Evolutionary conservation across 495 filamentous ascomycete species (phyloP).

Genomic region (Penicillium argentinense): DNA sequence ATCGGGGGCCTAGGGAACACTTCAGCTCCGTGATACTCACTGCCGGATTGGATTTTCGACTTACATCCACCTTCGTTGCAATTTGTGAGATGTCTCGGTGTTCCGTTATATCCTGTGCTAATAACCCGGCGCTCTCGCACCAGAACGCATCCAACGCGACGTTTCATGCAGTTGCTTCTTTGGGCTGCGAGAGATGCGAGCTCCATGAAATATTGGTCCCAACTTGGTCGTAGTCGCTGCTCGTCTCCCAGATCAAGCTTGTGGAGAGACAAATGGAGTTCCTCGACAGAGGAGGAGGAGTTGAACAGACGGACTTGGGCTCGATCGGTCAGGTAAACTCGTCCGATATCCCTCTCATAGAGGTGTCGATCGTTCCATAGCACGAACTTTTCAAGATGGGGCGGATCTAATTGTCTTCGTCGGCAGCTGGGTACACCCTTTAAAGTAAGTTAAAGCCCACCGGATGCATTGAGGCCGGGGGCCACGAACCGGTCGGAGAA

Average conservation of each 20-base stretch:
- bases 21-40: neutral
- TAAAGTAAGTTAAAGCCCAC: constrained; percentile 4
- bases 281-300: constrained; percentile 65
- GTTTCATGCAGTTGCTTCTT: constrained; percentile 96
- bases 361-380: constrained; percentile 72
- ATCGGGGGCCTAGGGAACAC: constrained; percentile 57
- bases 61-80: constrained; percentile 92
- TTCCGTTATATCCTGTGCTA: constrained; percentile 97
- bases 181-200: constrained; percentile 88
- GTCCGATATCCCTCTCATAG: constrained; percentile 64
- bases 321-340: constrained; percentile 70
- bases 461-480: neutral
- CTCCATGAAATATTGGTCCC: constrained; percentile 98
- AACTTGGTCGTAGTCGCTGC: constrained; percentile 81
- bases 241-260: constrained; percentile 73
- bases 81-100: constrained; percentile 79
- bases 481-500: constrained; percentile 54
- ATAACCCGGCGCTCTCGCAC: constrained; percentile 86
- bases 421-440: constrained; percentile 39
- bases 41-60: constrained; percentile 9
- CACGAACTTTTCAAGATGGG: constrained; percentile 77
- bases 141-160: constrained; percentile 92
- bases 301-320: constrained; percentile 87
- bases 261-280: constrained; percentile 66
- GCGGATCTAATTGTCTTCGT: constrained; percentile 39